These are phyloP conservation scores for Epichloe elymi DNA, from an alignment of 2,329 filamentous ascomycete genomes.

Conservation along the genomic window DNA sequence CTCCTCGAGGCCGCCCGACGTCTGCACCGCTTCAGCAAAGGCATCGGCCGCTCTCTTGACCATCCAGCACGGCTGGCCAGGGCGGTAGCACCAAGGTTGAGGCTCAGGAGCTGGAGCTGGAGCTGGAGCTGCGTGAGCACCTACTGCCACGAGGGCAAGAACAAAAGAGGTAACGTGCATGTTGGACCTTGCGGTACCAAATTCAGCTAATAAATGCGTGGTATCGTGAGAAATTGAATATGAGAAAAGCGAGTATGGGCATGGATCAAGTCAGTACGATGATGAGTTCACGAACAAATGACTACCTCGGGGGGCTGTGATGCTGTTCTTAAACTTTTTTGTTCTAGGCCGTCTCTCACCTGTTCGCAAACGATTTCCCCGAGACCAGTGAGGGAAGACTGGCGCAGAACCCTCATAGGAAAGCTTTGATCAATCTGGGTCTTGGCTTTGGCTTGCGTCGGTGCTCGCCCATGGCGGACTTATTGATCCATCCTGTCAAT, in stretches of 20 bases:
- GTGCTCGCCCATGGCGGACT: not conserved
- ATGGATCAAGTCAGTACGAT: not conserved
- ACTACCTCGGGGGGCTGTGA: not conserved
- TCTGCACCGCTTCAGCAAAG: conserved; percentile 12
- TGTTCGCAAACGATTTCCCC: not conserved
- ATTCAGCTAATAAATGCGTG: not conserved
- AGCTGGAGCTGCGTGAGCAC: conserved; percentile 17
- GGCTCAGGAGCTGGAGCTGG: conserved; percentile 4
- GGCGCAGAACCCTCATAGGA: not conserved
- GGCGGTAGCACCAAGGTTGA: conserved; percentile 13
- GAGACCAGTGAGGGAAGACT: not conserved
- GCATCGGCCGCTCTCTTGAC: conserved; percentile 13
- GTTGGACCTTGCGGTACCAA: not conserved
- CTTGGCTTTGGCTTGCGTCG: not conserved
- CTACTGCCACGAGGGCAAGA: conserved; percentile 25
- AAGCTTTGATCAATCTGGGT: not conserved
- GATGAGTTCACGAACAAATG: not conserved
- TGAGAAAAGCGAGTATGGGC: not conserved
- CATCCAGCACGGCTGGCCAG: conserved; percentile 17
- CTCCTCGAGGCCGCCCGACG: conserved; percentile 13
- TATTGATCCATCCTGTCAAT: conserved; percentile 2
- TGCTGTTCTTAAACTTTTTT: not conserved
- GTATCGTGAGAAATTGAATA: not conserved
- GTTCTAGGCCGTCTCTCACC: not conserved
- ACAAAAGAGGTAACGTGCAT: conserved; percentile 17